Evolutionary conservation across 2,329 filamentous ascomycete genomes (phyloP).

Genomic region (Penicillium sp.): DNA sequence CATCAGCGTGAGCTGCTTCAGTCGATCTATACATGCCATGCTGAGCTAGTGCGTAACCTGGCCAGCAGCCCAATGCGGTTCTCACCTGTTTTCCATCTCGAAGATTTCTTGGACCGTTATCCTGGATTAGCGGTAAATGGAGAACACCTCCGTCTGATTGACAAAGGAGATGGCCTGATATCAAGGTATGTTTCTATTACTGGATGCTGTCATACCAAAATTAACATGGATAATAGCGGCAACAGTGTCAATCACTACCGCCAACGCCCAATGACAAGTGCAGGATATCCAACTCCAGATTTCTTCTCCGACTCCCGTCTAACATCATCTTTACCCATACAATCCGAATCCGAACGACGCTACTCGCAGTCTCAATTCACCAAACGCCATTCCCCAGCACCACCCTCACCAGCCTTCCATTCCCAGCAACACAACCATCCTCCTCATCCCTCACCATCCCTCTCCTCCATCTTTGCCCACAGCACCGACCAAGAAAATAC

Average conservation of each 20-base stretch:
- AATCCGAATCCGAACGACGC: slow-evolving; percentile 9
- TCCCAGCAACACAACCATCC: slow-evolving; percentile 16
- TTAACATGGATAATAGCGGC: slow-evolving; percentile 4
- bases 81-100: slow-evolving; percentile 73
- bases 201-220: not conserved
- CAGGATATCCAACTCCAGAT: slow-evolving; percentile 10
- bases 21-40: slow-evolving; percentile 70
- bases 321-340: slow-evolving; percentile 8
- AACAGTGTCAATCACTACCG: slow-evolving; percentile 16
- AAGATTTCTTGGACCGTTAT: slow-evolving; percentile 84
- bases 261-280: slow-evolving; percentile 15
- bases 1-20: slow-evolving; percentile 76
- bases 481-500: slow-evolving; percentile 19
- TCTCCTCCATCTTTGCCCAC: slow-evolving; percentile 15
- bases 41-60: slow-evolving; percentile 69
- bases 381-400: not conserved
- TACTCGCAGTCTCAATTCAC: slow-evolving; percentile 8
- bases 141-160: slow-evolving; percentile 65
- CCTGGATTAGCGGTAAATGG: slow-evolving; percentile 66
- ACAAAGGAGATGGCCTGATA: slow-evolving; percentile 54
- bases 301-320: slow-evolving; percentile 13
- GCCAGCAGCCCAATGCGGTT: slow-evolving; percentile 66
- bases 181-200: slow-evolving; percentile 9
- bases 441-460: slow-evolving; percentile 12
- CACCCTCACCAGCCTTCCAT: slow-evolving; percentile 15